These are phyloP conservation scores for Puccinia novopanici DNA, from an alignment of 1,284 basidiomycete species.

Conservation along the genomic window DNA sequence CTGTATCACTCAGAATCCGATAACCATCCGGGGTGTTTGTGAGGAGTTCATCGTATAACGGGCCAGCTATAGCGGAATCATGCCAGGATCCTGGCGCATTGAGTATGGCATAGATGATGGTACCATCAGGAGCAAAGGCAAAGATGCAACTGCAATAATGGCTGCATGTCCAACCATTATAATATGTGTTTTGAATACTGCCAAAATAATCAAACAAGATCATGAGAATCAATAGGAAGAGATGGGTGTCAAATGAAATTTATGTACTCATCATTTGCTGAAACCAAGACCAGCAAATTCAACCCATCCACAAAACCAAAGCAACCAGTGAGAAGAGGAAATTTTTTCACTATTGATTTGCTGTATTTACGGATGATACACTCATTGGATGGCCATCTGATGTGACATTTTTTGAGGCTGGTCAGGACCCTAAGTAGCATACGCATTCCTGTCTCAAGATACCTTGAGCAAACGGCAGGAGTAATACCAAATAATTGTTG, in stretches of 20 bases:
- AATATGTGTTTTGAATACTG: background rate
- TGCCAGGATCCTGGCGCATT: background rate
- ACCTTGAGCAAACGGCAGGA: background rate
- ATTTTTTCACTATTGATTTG: background rate
- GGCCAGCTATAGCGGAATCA: background rate
- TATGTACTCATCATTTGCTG: background rate
- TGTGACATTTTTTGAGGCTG: background rate
- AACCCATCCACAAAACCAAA: constrained; percentile 12
- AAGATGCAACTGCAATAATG: background rate
- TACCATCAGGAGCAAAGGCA: background rate
- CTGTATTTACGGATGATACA: no score
- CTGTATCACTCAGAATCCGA: background rate
- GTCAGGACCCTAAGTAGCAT: background rate
- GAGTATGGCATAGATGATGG: background rate
- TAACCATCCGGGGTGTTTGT: background rate
- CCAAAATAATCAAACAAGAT: background rate
- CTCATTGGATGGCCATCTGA: background rate
- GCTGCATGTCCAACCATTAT: background rate
- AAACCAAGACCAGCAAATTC: no score
- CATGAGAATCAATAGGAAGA: no score
- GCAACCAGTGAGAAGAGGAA: background rate
- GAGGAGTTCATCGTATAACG: background rate
- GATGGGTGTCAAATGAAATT: background rate
- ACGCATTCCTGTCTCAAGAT: background rate
- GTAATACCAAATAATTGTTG: constrained; percentile 17